Base-by-base conservation (phyloP, 1,139 yeast species). In the Kazachstania sp. region DNA sequence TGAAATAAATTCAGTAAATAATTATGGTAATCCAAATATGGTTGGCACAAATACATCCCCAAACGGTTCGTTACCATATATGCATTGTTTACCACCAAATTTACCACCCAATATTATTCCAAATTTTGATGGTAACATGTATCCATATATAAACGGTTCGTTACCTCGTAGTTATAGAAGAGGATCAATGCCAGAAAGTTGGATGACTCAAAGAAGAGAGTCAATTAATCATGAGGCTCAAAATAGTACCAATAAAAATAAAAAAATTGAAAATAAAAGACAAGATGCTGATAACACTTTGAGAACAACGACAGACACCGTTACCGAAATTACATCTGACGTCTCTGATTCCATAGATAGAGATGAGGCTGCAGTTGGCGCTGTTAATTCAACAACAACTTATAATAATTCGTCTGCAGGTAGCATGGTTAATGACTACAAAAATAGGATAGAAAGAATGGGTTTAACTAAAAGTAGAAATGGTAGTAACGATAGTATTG, bases 351-450 rank as follows among this genome's bases (percentile, higher is more conserved):
- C 61, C 16, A 50, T 54, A 19, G 57, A 49, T 35, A 48, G 19
- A 26, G 18, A 9, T 13, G 48, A 36, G 2, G 45, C 36, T 12
- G 29, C 30, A 26, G 29, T 16, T 20, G 30, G 40, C 16, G 41
- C 50, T 40, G 47, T 50, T 13, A 57, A 52, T 45, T 54, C 60
- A 19, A 51, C 55, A n/a, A 54, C 60, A 34, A 55, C 58, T 19
- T 55, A 56, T 37, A 54, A 56, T 40, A 50, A 51, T 39, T 55
- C 61, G 37, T 58, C 62, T 45, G 60, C 62, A 38, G 61, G 61
- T 48, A 60, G 60, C 44, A 45, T 51, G 37, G 49, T 51, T 40
- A 53, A 51, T 37, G 56, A 49, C 19, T 44, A 43, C 16, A 49
- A 43, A 16, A 48, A 44, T 34, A 45, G 41, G n/a, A 44, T 31